These are phyloP conservation scores for Lepidium didymum DNA, from an alignment of 345 rosid genomes.

Conservation along the genomic window DNA sequence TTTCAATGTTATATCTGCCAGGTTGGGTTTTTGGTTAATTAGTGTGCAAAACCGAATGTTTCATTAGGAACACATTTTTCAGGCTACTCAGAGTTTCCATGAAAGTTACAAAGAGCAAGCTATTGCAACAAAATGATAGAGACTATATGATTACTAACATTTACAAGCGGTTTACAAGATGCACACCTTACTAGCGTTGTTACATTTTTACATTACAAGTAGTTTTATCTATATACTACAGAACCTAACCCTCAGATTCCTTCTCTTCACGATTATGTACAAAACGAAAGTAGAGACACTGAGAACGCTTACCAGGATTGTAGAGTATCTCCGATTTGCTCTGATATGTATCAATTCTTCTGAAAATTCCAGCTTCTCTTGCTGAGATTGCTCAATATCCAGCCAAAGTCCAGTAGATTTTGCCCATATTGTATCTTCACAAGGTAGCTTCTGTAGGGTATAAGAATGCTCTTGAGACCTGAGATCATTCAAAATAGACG, in stretches of 20 bases:
- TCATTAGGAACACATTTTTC: background rate
- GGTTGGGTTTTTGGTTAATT: background rate
- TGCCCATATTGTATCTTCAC: slow-evolving; percentile 47
- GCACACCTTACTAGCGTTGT: slow-evolving; percentile 4
- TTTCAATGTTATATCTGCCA: background rate
- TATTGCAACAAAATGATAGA: background rate
- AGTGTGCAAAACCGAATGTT: background rate
- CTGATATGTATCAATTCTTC: slow-evolving; percentile 34
- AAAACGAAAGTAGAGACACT: background rate
- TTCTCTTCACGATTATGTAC: slow-evolving; percentile 16
- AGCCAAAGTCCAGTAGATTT: slow-evolving; percentile 54
- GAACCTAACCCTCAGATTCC: slow-evolving; percentile 9
- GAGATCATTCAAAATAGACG: slow-evolving; percentile 4
- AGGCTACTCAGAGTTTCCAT: background rate
- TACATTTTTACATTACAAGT: background rate
- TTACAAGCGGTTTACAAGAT: background rate
- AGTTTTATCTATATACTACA: slow-evolving; percentile 3
- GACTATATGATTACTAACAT: slow-evolving; percentile 2
- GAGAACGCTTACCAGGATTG: background rate
- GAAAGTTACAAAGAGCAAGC: background rate
- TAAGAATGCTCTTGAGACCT: slow-evolving; percentile 74
- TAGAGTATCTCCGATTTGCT: background rate
- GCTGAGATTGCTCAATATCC: slow-evolving; percentile 47
- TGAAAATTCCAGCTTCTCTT: slow-evolving; percentile 52
- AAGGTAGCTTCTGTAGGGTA: slow-evolving; percentile 81